phyloP scores from a whole-genome alignment of 2,329 filamentous ascomycete genomes.

The Lasiodiplodia theobromae region DNA sequence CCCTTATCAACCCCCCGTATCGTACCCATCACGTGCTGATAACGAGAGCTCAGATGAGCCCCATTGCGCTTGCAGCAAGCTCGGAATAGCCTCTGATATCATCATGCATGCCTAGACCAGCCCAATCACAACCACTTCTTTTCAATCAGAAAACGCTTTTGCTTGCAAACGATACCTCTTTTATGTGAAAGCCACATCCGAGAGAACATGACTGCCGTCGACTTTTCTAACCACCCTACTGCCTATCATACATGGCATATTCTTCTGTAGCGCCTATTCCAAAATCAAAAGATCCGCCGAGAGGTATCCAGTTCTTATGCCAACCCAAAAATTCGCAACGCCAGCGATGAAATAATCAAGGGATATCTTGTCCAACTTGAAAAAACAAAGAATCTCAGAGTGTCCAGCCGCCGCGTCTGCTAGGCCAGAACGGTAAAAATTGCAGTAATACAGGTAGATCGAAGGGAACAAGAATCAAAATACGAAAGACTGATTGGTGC shows the following conservation, averaged over 20 bases:
- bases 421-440: neutral
- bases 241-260: conserved; percentile 18
- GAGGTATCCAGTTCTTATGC: conserved; percentile 22
- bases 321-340: conserved; percentile 4
- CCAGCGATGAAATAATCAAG: conserved; percentile 4
- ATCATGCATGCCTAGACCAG: neutral
- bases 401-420: neutral
- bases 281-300: conserved; percentile 2
- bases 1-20: neutral
- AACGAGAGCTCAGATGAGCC: neutral
- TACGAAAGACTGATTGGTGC: neutral
- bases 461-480: conserved; percentile 10
- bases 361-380: conserved; percentile 20
- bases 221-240: conserved; percentile 9
- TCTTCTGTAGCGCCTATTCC: conserved; percentile 8
- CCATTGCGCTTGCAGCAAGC: neutral
- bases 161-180: neutral
- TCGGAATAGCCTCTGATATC: conserved; percentile 22
- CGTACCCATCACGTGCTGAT: conserved; percentile 20
- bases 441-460: conserved; percentile 3
- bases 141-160: too few relatives aligned
- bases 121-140: neutral
- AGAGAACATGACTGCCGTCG: neutral
- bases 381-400: neutral
- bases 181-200: neutral